Percentiles rank a stretch among this genome's conserved stretches.
These are phyloP conservation scores for Pseudofabraea citricarpa DNA, from an alignment of 2,329 filamentous ascomycete species.

Conservation along the genomic window DNA sequence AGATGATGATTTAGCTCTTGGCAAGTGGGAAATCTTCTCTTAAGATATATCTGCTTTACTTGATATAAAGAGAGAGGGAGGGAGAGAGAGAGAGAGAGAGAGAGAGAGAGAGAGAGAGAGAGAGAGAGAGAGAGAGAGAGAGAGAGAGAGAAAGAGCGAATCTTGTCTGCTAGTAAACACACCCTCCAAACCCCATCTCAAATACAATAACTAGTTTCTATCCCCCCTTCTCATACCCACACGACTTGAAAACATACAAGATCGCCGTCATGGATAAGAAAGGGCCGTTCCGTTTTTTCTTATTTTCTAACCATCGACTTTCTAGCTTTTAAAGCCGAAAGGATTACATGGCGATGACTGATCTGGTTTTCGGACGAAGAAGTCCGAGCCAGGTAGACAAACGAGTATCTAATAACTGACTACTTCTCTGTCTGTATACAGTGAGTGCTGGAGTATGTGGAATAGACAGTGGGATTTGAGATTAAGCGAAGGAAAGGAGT, in stretches of 20 bases:
- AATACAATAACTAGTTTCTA: not conserved
- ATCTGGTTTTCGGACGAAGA: not conserved
- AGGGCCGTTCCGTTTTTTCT: not conserved
- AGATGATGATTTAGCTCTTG: not conserved
- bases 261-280: not conserved
- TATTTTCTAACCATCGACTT: not conserved
- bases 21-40: too few species aligned
- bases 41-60: too few species aligned
- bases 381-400: too few species aligned
- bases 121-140: not conserved
- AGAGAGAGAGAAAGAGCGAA: not conserved
- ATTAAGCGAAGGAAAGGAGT: not conserved
- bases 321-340: not conserved
- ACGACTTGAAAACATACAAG: not conserved
- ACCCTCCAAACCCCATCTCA: not conserved
- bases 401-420: too few species aligned
- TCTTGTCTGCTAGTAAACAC: not conserved
- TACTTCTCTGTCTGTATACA: too few species aligned
- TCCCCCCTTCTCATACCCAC: not conserved
- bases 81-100: not conserved
- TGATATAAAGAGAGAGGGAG: not conserved
- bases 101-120: not conserved
- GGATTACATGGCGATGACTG: not conserved
- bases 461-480: not conserved
- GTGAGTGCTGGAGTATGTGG: not conserved